These are phyloP conservation scores for Sorghum bicolor DNA, from an alignment of 176 grass and related monocot species.

Conservation along the genomic window Sorghum_bicolor_NCBIv3 NC_012873.2:61934001-61934500, in stretches of 20 bases:
- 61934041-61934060: background rate
- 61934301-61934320: background rate
- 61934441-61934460: background rate
- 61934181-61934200: background rate
- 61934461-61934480: background rate
- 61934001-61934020: background rate
- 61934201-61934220: background rate
- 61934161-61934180: conserved; percentile 11
- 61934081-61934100: background rate
- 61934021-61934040: background rate
- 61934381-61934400: background rate
- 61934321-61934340: background rate
- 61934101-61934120: background rate
- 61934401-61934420: background rate
- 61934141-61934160: background rate
- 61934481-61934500: background rate
- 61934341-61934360: background rate
- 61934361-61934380: background rate
- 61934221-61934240: background rate
- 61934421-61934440: background rate
- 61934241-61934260: background rate
- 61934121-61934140: background rate
- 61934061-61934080: background rate
- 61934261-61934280: background rate
- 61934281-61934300: background rate